Percentiles rank a stretch among this genome's conserved stretches.
phyloP scores from a whole-genome alignment of 495 filamentous ascomycete species.

The Hypoxylon intermedium region DNA sequence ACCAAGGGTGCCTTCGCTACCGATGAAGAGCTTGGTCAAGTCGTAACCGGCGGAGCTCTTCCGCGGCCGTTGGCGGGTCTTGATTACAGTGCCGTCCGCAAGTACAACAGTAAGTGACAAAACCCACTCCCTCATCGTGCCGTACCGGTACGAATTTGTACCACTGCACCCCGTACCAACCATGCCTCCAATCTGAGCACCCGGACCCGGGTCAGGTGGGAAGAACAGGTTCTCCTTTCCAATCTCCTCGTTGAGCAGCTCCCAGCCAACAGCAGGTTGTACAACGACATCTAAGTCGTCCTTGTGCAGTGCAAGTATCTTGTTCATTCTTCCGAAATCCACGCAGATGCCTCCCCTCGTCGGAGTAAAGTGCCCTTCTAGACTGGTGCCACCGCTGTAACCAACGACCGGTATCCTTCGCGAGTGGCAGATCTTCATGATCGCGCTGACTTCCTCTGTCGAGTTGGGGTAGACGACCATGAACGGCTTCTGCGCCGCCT shows the following conservation, averaged over 20 bases:
- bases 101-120: constrained; percentile 88
- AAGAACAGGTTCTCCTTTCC: constrained; percentile 75
- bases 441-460: constrained; percentile 72
- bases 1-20: constrained; percentile 91
- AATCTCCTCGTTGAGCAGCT: constrained; percentile 75
- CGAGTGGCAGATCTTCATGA: constrained; percentile 78
- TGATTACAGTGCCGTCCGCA: constrained; percentile 90
- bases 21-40: constrained; percentile 82
- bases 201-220: constrained; percentile 81
- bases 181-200: constrained; percentile 94
- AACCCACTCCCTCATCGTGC: constrained; percentile 97
- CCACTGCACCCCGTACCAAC: constrained; percentile 92
- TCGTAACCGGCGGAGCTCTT: constrained; percentile 92
- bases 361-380: constrained; percentile 82
- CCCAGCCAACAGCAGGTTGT: constrained; percentile 83
- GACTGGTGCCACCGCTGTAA: constrained; percentile 76
- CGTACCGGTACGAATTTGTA: constrained; percentile 92
- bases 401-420: constrained; percentile 75
- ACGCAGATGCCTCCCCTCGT: constrained; percentile 78
- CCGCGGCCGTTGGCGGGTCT: constrained; percentile 76
- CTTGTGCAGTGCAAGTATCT: constrained; percentile 72
- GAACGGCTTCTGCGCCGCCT: constrained; percentile 57
- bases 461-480: constrained; percentile 69
- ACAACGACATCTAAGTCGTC: constrained; percentile 83
- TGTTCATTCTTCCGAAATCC: constrained; percentile 78